phyloP scores from a whole-genome alignment of 345 rosid species.

The Pugionium cornutum region DNA sequence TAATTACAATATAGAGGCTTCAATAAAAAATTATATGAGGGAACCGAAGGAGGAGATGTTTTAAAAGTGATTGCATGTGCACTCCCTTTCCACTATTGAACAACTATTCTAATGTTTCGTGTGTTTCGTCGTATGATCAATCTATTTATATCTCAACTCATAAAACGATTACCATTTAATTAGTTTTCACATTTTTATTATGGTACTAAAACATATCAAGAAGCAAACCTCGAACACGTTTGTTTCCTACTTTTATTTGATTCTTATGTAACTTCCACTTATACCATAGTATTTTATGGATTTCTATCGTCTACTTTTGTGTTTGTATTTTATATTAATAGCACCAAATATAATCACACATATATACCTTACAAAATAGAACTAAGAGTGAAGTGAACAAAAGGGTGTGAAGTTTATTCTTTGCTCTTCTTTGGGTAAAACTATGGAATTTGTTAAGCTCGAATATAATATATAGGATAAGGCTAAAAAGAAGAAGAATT shows the following conservation, averaged over 20 bases:
- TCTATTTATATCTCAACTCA: conserved; percentile 1
- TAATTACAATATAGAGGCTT: too few species aligned
- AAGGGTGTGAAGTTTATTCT: conserved; percentile 36
- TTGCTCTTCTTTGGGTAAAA: conserved; percentile 34
- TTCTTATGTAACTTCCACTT: conserved; percentile 33
- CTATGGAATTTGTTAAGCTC: conserved; percentile 16
- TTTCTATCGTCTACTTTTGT: conserved; percentile 30
- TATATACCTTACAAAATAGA: neutral
- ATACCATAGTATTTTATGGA: conserved; percentile 24
- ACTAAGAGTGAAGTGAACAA: conserved; percentile 43
- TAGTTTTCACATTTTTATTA: neutral
- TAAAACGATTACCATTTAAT: neutral
- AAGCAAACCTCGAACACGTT: conserved; percentile 11
- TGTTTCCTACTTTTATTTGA: conserved; percentile 37
- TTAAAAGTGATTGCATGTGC: too few species aligned
- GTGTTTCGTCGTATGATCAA: neutral
- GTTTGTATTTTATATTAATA: conserved; percentile 5
- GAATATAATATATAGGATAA: conserved; percentile 4
- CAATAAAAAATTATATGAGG: too few species aligned
- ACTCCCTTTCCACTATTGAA: too few species aligned
- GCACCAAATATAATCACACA: too few species aligned
- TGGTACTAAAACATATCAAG: conserved; percentile 4
- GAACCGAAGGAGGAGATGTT: too few species aligned
- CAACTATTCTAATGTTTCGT: neutral
- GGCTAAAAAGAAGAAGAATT: neutral